A percentile compares a stretch with the other conserved stretches of the same genome.
Conservation (phyloP, 2,329 filamentous ascomycete genomes). For the Colletotrichum neosansevieriae region DNA sequence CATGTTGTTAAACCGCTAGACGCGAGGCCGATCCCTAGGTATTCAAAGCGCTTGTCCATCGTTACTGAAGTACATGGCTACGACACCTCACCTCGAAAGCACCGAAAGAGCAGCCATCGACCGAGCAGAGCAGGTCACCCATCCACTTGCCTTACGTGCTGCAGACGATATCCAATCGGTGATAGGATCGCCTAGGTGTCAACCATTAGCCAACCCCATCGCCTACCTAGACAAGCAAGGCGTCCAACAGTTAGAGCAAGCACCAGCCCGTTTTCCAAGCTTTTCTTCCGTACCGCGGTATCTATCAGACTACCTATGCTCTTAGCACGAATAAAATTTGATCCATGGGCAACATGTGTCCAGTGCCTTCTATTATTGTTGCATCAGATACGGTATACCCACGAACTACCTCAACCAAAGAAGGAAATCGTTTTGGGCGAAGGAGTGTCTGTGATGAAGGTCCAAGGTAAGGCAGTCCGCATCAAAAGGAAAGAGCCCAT, state of each 20-base stretch:
- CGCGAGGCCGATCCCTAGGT: constrained; percentile 36
- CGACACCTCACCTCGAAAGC: not conserved
- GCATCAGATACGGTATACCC: not conserved
- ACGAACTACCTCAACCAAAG: not conserved
- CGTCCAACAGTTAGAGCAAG: constrained; percentile 26
- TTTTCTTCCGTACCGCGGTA: constrained; percentile 11
- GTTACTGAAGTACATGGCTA: not conserved
- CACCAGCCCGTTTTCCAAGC: constrained; percentile 28
- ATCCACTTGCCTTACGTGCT: constrained; percentile 13
- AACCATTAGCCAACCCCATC: constrained; percentile 9
- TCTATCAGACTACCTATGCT: constrained; percentile 4
- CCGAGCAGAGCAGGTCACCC: constrained; percentile 20
- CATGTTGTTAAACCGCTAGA: constrained; percentile 33
- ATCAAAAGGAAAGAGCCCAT: constrained; percentile 5
- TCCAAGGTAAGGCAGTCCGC: not conserved
- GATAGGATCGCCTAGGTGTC: constrained; percentile 10
- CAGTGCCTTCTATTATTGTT: not conserved
- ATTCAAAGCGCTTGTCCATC: constrained; percentile 32
- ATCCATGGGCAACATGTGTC: not conserved
- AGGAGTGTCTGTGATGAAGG: not conserved
- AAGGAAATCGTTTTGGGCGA: not conserved
- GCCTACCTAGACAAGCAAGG: constrained; percentile 17
- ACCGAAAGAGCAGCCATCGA: constrained; percentile 3
- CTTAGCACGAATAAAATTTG: constrained; percentile 18
- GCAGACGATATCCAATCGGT: constrained; percentile 15